A percentile compares a stretch with the other conserved stretches of the same genome.
These are phyloP conservation scores for Daldinia bambusicola DNA, from an alignment of 495 filamentous ascomycete species.

Conservation along the genomic window DNA sequence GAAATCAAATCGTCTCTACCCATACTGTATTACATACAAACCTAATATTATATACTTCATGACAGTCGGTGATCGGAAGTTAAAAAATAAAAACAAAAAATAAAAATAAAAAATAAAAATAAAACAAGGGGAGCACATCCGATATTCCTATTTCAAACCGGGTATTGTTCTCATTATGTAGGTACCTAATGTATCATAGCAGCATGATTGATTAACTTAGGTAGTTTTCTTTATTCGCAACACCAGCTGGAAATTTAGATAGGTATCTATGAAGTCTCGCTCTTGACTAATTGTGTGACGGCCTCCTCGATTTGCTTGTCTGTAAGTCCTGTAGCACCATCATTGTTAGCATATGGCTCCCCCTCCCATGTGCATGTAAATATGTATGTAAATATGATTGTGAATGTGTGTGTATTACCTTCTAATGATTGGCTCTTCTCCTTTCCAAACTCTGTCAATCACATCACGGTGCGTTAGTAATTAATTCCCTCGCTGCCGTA, in stretches of 20 bases:
- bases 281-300: constrained; percentile 83
- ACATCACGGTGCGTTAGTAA: constrained; percentile 22
- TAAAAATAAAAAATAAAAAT: background rate
- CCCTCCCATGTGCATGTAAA: constrained; percentile 28
- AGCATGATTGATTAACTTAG: constrained; percentile 20
- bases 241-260: constrained; percentile 14
- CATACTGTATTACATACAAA: no score
- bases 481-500: background rate
- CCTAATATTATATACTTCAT: no score
- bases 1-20: no score
- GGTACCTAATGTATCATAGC: constrained; percentile 20
- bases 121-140: no score
- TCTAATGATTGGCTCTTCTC: constrained; percentile 86
- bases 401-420: constrained; percentile 61
- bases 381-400: no score
- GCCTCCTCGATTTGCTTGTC: constrained; percentile 93
- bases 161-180: constrained; percentile 26
- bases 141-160: constrained; percentile 12
- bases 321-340: constrained; percentile 70
- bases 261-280: constrained; percentile 42
- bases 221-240: constrained; percentile 11
- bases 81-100: no score
- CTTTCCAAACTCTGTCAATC: constrained; percentile 76
- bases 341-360: constrained; percentile 30
- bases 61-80: no score